phyloP scores from a whole-genome alignment of 2,329 filamentous ascomycete species.

The Tolypocladium tropicale region DNA sequence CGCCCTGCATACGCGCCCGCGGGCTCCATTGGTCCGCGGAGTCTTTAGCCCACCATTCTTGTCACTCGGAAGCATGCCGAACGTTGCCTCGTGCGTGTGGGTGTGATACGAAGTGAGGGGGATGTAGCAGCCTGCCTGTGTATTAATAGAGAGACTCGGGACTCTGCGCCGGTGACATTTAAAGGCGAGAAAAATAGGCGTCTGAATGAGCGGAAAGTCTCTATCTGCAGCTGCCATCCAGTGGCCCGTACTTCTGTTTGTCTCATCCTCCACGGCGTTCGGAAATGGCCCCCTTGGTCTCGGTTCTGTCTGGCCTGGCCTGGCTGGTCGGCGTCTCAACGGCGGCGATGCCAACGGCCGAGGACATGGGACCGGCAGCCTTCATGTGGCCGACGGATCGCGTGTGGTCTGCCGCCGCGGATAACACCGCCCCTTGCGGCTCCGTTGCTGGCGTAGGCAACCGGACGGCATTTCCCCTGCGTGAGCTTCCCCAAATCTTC shows the following conservation, averaged over 20 bases:
- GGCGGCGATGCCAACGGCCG: constrained; percentile 2
- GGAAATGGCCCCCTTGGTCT: constrained; percentile 10
- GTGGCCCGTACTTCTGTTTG: not conserved
- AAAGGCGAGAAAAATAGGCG: not conserved
- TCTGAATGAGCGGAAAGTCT: not conserved
- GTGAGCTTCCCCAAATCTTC: too few species aligned
- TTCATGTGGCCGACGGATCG: constrained; percentile 52
- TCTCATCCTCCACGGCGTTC: not conserved
- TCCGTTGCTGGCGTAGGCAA: constrained; percentile 35
- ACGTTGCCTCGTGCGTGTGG: not conserved
- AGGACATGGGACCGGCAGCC: constrained; percentile 42
- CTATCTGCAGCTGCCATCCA: not conserved
- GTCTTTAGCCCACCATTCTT: not conserved
- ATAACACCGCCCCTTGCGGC: constrained; percentile 49
- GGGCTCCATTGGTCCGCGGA: not conserved
- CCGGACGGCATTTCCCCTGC: constrained; percentile 45
- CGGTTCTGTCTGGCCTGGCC: constrained; percentile 9
- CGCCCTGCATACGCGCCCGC: not conserved
- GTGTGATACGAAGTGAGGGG: not conserved
- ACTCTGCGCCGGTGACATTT: not conserved
- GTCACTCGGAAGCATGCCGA: not conserved
- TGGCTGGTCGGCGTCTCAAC: not conserved
- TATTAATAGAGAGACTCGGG: not conserved
- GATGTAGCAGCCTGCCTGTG: not conserved
- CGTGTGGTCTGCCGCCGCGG: constrained; percentile 40